phyloP scores from a whole-genome alignment of 352 stramenopile species.

The Globisporangium cystogenes region DNA sequence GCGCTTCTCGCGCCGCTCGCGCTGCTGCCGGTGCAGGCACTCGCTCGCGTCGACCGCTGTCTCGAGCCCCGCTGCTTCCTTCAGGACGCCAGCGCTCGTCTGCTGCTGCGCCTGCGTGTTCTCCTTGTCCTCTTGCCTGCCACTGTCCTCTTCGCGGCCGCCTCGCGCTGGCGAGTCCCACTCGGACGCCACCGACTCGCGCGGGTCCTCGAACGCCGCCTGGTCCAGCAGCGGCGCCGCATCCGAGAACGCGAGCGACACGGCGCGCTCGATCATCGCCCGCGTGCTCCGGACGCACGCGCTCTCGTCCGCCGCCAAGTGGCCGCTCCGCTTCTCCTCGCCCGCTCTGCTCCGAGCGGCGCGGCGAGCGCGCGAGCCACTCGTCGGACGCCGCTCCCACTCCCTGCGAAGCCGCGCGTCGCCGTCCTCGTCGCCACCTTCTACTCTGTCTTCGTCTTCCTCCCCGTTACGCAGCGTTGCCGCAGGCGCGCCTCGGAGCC shows the following conservation, averaged over 20 bases:
- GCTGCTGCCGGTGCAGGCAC: conserved; percentile 14
- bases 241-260: conserved; percentile 35
- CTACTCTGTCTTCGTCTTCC: background rate
- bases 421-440: no score
- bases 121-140: conserved; percentile 12
- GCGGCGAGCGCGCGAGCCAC: no score
- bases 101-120: conserved; percentile 7
- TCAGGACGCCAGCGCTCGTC: background rate
- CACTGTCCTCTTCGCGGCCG: no score
- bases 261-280: conserved; percentile 51
- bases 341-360: background rate
- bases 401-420: no score
- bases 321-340: no score
- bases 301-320: background rate
- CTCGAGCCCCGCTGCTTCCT: conserved; percentile 9
- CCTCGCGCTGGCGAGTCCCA: background rate
- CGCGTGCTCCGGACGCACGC: conserved; percentile 16
- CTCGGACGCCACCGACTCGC: conserved; percentile 4
- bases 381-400: no score
- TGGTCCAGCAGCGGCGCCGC: conserved; percentile 4
- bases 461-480: background rate
- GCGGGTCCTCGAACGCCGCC: conserved; percentile 8
- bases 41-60: conserved; percentile 10
- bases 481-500: conserved; percentile 8
- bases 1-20: conserved; percentile 15